Evolutionary conservation across 306 rosid genomes (phyloP), one percentile per base, ranked within the genome.

Genomic region (Fagus sylvatica): DNA sequence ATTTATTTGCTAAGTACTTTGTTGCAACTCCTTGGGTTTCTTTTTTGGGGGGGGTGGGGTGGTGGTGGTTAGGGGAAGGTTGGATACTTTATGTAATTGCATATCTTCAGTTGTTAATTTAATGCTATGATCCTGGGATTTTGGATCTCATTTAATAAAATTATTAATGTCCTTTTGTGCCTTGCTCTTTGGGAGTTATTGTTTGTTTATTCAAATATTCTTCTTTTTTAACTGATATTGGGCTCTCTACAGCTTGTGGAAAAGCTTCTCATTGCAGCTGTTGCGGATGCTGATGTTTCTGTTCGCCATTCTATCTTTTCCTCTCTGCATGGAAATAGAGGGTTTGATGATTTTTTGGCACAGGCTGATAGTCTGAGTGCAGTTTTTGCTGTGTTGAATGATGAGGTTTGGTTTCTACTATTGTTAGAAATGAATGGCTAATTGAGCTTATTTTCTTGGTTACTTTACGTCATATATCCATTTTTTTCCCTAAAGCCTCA

Each of bases 231-330:
- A 82, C 49, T 69, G 77, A 79, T 70, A 57, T 77, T 78, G 69
- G 78, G 8, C 78, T 77, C 60, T 78, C 53, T 87, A 85, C 93
- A 95, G 99, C 96, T 93, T 76, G 96, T 95, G 78, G 99, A 93
- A 85, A 95, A 90, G 88, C 99, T 95, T 79, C 97, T 95, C 74
- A 91, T 89, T 73, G 97, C 93, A 55, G 99, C 99, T 75, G 99
- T 95, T 82, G 98, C 96, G 43, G 99, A 93, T 86, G 98, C 98
- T 76, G 99, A 95, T 76, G 96, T 95, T 71, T 85, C 88, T 13
- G 99, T 95, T 80, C 97, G 99, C 67, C 94, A 90, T 76, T 95
- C 99, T 78, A 89, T 95, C 75, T 95, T 95, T 76, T 88, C 89
- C 74, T 90, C 96, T 82, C 88, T 93, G 71, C 91, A 89, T 84